Conservation (phyloP, 179 eudicot genomes). For the Beta macrorhiza region DNA sequence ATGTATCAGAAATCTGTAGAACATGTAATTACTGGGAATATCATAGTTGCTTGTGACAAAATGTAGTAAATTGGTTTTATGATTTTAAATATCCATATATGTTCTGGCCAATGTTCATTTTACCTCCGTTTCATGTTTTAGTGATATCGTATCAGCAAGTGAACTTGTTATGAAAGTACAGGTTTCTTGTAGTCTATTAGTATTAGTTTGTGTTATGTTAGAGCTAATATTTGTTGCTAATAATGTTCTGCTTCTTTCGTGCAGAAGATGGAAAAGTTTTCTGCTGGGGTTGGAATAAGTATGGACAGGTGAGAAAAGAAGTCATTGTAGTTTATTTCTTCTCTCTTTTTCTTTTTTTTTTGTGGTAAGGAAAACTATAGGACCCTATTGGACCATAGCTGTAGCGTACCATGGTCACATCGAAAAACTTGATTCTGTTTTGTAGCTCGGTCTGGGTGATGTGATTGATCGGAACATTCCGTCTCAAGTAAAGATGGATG, state of each 20-base stretch:
- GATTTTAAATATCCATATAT: no score
- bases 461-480: conserved; percentile 92
- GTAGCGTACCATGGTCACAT: neutral
- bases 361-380: no score
- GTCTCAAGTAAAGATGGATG: conserved; percentile 64
- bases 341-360: no score
- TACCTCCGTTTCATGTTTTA: no score
- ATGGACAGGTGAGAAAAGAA: conserved; percentile 71
- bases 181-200: neutral
- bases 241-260: conserved; percentile 10
- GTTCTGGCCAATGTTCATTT: no score
- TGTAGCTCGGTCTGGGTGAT: conserved; percentile 92
- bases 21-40: no score
- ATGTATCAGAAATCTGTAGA: neutral
- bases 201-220: neutral
- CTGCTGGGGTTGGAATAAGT: conserved; percentile 99
- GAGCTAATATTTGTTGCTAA: neutral
- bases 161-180: neutral
- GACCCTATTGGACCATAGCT: no score
- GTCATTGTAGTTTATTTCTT: no score
- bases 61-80: neutral
- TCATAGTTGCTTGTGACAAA: neutral
- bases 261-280: conserved; percentile 74
- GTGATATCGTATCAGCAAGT: neutral
- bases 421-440: neutral